These are phyloP conservation scores for Rhizoctonia solani DNA, from an alignment of 1,284 basidiomycete genomes.

Conservation along the genomic window DNA sequence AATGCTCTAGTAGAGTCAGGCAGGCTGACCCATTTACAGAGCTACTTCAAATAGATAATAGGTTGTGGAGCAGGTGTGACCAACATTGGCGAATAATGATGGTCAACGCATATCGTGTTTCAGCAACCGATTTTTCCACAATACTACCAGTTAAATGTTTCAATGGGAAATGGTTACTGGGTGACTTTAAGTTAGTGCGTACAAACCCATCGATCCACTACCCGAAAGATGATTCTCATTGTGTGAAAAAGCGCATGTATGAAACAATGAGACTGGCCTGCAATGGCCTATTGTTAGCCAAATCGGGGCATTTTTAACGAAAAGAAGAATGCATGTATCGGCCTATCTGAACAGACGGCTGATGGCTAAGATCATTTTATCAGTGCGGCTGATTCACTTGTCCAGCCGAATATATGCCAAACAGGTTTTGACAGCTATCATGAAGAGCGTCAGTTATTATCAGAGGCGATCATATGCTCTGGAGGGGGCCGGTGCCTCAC, in stretches of 20 bases:
- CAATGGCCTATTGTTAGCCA: constrained; percentile 11
- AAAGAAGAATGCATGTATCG: constrained; percentile 13
- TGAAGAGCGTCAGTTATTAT: constrained; percentile 6
- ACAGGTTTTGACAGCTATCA: too few species aligned
- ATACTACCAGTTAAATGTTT: not conserved
- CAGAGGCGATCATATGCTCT: constrained; percentile 8
- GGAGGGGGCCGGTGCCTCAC: constrained; percentile 7
- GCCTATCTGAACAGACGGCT: not conserved
- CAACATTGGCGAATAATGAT: not conserved
- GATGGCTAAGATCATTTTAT: constrained; percentile 14
- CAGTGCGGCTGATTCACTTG: not conserved
- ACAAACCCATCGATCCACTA: not conserved
- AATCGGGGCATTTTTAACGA: constrained; percentile 16
- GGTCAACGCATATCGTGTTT: not conserved
- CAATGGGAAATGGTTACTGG: constrained; percentile 21
- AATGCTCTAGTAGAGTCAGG: constrained; percentile 3
- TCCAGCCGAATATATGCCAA: not conserved
- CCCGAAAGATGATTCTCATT: not conserved
- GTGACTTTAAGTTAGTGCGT: constrained; percentile 7
- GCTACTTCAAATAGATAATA: not conserved
- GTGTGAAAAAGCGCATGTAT: not conserved
- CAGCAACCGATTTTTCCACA: constrained; percentile 17
- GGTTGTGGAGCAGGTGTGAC: constrained; percentile 11
- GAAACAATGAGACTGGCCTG: not conserved
- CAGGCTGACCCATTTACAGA: not conserved